Conservation (phyloP, 2,329 filamentous ascomycete genomes). For the Blumeriella jaapii region DNA sequence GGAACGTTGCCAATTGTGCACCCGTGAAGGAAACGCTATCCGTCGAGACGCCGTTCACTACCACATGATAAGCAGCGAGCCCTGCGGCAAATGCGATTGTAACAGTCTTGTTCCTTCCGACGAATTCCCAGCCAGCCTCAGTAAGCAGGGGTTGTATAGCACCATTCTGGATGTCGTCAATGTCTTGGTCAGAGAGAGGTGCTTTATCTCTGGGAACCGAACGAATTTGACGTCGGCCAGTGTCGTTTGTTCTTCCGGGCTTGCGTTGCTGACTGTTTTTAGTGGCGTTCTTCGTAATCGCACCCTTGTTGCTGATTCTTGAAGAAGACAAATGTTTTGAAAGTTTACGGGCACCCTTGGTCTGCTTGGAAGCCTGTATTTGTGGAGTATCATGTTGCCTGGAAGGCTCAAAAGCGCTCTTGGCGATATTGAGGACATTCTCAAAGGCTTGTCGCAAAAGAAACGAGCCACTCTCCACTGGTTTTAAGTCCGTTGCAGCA, state of each 20-base stretch:
- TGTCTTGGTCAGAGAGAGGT: neutral
- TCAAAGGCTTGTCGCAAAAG: neutral
- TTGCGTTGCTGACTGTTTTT: too few species aligned
- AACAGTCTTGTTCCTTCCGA: neutral
- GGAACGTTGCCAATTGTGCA: slow-evolving; percentile 1
- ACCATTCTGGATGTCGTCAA: neutral
- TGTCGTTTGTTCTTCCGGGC: too few species aligned
- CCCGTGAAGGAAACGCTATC: neutral
- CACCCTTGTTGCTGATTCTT: too few species aligned
- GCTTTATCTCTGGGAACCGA: neutral
- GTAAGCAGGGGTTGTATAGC: neutral
- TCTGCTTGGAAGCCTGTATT: neutral
- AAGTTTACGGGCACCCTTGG: too few species aligned
- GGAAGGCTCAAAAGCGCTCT: neutral
- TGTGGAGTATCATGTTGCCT: neutral
- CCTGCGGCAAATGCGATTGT: neutral
- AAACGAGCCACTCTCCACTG: neutral
- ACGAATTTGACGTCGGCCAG: neutral
- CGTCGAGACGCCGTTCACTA: neutral
- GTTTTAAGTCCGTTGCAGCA: too few species aligned
- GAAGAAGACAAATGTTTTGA: too few species aligned
- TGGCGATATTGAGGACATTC: neutral
- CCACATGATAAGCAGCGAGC: neutral
- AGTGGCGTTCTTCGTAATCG: too few species aligned
- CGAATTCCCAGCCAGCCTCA: neutral